Evolutionary conservation across 1,139 yeast species (phyloP).

Genomic region (Magnusiomyces starmeri): DNA sequence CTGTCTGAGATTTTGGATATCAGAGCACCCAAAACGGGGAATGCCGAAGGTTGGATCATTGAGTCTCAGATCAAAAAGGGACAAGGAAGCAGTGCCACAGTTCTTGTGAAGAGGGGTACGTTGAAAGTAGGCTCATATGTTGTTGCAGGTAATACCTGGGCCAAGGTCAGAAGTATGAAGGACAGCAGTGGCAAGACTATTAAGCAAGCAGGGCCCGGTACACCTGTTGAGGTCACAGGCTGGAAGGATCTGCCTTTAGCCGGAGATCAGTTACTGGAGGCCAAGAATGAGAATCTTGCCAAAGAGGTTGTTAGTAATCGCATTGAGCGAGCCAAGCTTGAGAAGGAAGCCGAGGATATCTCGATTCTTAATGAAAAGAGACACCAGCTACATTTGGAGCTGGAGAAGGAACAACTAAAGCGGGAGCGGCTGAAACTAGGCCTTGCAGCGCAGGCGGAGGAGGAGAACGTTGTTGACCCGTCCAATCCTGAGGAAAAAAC

Average conservation of each 20-base stretch:
- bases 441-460: constrained; percentile 32
- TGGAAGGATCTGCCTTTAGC: constrained; percentile 93
- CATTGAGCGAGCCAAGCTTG: constrained; percentile 46
- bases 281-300: constrained; percentile 64
- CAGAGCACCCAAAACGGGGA: constrained; percentile 48
- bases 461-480: constrained; percentile 11
- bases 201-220: constrained; percentile 73
- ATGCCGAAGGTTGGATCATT: constrained; percentile 81
- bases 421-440: constrained; percentile 32
- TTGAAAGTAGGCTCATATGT: constrained; percentile 61
- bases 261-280: constrained; percentile 79
- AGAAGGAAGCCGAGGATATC: constrained; percentile 58
- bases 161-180: constrained; percentile 76
- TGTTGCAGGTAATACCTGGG: constrained; percentile 80
- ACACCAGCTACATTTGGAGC: constrained; percentile 41
- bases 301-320: constrained; percentile 69
- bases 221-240: constrained; percentile 87
- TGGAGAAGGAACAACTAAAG: constrained; percentile 28
- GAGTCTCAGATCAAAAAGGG: constrained; percentile 83
- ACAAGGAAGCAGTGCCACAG: constrained; percentile 80
- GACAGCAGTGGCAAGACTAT: constrained; percentile 65
- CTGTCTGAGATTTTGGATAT: constrained; percentile 78
- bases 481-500: constrained; percentile 23
- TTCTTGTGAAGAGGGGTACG: constrained; percentile 73
- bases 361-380: constrained; percentile 57